Conservation (phyloP, 371 early-diverging fungal genomes). For the Catenaria anguillulae region DNA sequence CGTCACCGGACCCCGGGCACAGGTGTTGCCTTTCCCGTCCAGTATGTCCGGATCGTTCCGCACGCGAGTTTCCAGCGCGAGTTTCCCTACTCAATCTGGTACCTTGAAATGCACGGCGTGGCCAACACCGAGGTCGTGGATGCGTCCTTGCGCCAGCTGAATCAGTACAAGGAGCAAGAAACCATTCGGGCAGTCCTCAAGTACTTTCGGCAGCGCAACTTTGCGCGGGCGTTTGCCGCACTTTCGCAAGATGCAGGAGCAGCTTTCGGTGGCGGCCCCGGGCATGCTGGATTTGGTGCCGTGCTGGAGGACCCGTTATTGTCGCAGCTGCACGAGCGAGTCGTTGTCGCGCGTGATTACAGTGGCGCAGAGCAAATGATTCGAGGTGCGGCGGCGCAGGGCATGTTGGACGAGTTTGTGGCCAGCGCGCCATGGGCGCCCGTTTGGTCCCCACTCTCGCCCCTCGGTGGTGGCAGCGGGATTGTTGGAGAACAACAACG, state of each 20-base stretch:
- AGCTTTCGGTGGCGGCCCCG: not conserved
- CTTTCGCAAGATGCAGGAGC: constrained; percentile 16
- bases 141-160: constrained; percentile 13
- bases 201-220: constrained; percentile 69
- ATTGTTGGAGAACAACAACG: not conserved
- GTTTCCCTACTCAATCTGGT: constrained; percentile 93
- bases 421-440: constrained; percentile 46
- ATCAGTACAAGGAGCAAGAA: constrained; percentile 55
- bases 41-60: constrained; percentile 86
- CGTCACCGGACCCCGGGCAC: not conserved
- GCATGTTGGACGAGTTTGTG: constrained; percentile 57
- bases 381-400: constrained; percentile 29
- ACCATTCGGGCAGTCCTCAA: constrained; percentile 70
- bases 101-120: constrained; percentile 69
- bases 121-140: constrained; percentile 47
- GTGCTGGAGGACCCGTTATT: constrained; percentile 61
- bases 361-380: constrained; percentile 51
- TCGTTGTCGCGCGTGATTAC: constrained; percentile 61
- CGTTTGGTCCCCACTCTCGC: constrained; percentile 45
- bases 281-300: no score
- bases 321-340: constrained; percentile 45
- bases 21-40: constrained; percentile 46
- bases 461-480: constrained; percentile 16
- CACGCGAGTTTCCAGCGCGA: constrained; percentile 77
- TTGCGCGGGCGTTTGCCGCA: constrained; percentile 48